Evolutionary conservation across 495 filamentous ascomycete species (phyloP).

Genomic region (Schizothecium vesticola): DNA sequence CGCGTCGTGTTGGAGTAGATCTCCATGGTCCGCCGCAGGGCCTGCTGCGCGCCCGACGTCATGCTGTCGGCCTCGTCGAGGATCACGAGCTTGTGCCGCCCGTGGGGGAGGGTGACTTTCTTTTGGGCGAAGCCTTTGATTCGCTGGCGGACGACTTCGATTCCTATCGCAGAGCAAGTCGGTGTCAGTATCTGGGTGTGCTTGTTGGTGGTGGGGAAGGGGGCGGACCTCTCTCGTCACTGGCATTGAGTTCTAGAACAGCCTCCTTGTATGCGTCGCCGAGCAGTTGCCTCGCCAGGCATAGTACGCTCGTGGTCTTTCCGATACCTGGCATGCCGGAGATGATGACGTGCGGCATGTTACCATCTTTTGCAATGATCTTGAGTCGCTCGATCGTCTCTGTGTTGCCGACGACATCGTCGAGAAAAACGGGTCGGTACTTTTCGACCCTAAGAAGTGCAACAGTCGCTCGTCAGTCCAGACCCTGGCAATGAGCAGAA

Average conservation of each 20-base stretch:
- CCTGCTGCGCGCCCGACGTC: slow-evolving; percentile 95
- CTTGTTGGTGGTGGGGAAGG: not conserved
- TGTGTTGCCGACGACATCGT: slow-evolving; percentile 95
- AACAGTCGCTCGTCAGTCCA: not conserved
- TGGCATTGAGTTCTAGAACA: slow-evolving; percentile 91
- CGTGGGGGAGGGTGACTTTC: slow-evolving; percentile 89
- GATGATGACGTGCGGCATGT: slow-evolving; percentile 99
- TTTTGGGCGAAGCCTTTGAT: slow-evolving; percentile 99
- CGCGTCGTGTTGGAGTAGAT: slow-evolving; percentile 96
- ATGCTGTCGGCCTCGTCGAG: slow-evolving; percentile 98
- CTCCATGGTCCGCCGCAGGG: slow-evolving; percentile 94
- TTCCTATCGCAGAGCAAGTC: slow-evolving; percentile 47
- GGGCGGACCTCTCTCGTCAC: slow-evolving; percentile 75
- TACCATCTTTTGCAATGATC: slow-evolving; percentile 98
- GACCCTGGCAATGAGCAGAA: slow-evolving; percentile 9
- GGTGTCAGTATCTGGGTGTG: not conserved
- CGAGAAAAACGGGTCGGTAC: slow-evolving; percentile 88
- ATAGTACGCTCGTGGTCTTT: slow-evolving; percentile 94
- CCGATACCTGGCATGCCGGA: slow-evolving; percentile 99
- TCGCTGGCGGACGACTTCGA: slow-evolving; percentile 96
- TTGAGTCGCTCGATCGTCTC: slow-evolving; percentile 97
- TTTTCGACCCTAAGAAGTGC: slow-evolving; percentile 82
- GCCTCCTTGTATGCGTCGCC: slow-evolving; percentile 97
- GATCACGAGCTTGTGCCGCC: slow-evolving; percentile 93
- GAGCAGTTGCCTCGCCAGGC: slow-evolving; percentile 85